Evolutionary conservation across 2,329 filamentous ascomycete species (phyloP).

Genomic region (Parastagonospora avenae): DNA sequence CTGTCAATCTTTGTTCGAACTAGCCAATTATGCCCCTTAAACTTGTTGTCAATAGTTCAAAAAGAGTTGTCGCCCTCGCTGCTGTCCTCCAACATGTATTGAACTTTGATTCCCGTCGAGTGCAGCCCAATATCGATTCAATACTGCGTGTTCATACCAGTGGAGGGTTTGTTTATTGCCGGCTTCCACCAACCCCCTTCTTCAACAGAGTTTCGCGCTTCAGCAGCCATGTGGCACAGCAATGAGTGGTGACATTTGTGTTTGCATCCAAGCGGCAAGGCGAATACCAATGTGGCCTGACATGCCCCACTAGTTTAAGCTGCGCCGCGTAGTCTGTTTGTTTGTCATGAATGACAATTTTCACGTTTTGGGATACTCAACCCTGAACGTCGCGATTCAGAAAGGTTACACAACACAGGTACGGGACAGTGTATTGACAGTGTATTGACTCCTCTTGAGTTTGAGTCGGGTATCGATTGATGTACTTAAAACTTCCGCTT

Average conservation of each 20-base stretch:
- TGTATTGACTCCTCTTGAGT: constrained; percentile 9
- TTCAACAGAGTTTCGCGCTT: constrained; percentile 17
- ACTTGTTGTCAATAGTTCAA: constrained; percentile 13
- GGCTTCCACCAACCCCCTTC: constrained; percentile 3
- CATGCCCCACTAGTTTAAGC: background rate
- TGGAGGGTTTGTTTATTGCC: constrained; percentile 8
- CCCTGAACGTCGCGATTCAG: constrained; percentile 1
- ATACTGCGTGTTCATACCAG: constrained; percentile 1
- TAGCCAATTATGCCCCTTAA: constrained; percentile 9
- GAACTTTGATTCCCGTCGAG: background rate
- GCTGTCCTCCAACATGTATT: background rate
- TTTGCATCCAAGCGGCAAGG: constrained; percentile 13
- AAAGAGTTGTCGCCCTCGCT: constrained; percentile 9
- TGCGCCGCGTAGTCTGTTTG: background rate
- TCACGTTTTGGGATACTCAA: background rate
- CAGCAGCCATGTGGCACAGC: constrained; percentile 27
- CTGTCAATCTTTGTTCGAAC: constrained; percentile 16
- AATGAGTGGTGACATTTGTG: constrained; percentile 14
- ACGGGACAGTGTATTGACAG: background rate
- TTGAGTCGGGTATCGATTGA: constrained; percentile 13
- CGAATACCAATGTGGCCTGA: constrained; percentile 9
- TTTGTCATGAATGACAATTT: background rate
- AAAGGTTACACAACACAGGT: background rate
- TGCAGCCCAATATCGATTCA: constrained; percentile 22
- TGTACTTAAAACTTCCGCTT: constrained; percentile 55